A percentile compares a stretch with the other conserved stretches of the same genome.
These are phyloP conservation scores for Entonaema liquescens DNA, from an alignment of 495 filamentous ascomycete species.

Conservation along the genomic window DNA sequence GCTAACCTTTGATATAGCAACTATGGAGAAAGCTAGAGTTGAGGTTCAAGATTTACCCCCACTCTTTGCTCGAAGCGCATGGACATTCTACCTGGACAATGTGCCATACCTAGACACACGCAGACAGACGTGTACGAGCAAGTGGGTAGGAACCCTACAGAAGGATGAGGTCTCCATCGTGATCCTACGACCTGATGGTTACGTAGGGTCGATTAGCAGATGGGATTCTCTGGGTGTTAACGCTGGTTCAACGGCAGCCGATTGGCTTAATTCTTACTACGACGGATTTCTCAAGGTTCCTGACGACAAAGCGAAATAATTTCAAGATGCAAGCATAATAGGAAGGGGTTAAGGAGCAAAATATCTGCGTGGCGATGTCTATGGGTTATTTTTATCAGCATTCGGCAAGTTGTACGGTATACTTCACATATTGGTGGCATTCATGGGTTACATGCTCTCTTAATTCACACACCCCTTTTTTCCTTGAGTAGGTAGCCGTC, in stretches of 20 bases:
- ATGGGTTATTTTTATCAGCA: slow-evolving; percentile 14
- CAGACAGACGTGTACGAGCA: slow-evolving; percentile 61
- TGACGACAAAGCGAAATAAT: slow-evolving; percentile 20
- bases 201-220: slow-evolving; percentile 66
- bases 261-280: slow-evolving; percentile 70
- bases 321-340: not conserved
- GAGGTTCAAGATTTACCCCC: slow-evolving; percentile 69
- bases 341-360: slow-evolving; percentile 7
- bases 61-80: slow-evolving; percentile 66
- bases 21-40: slow-evolving; percentile 62
- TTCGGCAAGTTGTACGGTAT: slow-evolving; percentile 34
- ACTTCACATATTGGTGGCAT: slow-evolving; percentile 26
- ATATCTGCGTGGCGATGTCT: slow-evolving; percentile 11
- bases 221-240: slow-evolving; percentile 60
- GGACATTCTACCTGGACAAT: slow-evolving; percentile 74
- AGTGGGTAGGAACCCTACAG: slow-evolving; percentile 68
- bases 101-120: slow-evolving; percentile 58
- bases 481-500: not conserved
- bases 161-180: slow-evolving; percentile 63
- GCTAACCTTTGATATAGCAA: slow-evolving; percentile 52
- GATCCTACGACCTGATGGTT: slow-evolving; percentile 73
- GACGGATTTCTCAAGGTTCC: slow-evolving; percentile 60
- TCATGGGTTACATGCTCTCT: slow-evolving; percentile 19
- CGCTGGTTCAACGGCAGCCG: slow-evolving; percentile 55
- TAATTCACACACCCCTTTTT: slow-evolving; percentile 26